A percentile compares a stretch with the other conserved stretches of the same genome.
phyloP scores from a whole-genome alignment of 192 early-diverging fungal species.

The Glomus cerebriforme region DNA sequence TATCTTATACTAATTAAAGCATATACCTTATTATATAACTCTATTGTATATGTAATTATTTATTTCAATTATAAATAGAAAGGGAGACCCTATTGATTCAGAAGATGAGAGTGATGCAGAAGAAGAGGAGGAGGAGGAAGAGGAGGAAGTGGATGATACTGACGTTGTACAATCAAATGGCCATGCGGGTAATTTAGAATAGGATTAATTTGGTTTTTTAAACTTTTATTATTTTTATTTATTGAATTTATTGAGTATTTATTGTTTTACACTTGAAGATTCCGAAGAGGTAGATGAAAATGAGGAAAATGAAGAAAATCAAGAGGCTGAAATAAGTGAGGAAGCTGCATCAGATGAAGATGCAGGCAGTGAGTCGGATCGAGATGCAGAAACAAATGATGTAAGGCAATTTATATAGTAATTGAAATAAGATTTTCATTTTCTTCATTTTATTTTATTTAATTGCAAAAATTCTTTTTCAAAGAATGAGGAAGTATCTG shows the following conservation, averaged over 20 bases:
- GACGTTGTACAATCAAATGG: constrained; percentile 10
- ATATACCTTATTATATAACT: neutral
- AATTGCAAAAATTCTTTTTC: neutral
- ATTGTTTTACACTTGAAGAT: neutral
- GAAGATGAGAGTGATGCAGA: constrained; percentile 19
- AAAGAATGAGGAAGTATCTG: constrained; percentile 24
- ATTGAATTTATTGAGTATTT: neutral
- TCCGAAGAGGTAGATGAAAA: neutral
- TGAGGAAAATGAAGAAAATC: neutral
- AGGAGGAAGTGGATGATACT: neutral
- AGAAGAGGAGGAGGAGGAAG: neutral
- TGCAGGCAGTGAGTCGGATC: neutral
- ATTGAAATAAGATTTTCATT: neutral
- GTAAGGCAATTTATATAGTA: neutral
- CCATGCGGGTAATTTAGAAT: neutral
- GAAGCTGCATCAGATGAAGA: neutral
- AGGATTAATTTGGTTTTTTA: neutral
- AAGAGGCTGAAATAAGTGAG: neutral
- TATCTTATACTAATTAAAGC: neutral
- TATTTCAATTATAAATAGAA: neutral
- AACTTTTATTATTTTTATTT: neutral
- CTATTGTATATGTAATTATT: neutral
- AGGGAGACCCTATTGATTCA: constrained; percentile 1
- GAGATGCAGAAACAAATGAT: neutral
- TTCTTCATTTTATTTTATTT: neutral